Percentiles rank a stretch among this genome's conserved stretches.
These are phyloP conservation scores for Ogataea philodendri DNA, from an alignment of 805 yeast species.

Conservation along the genomic window DNA sequence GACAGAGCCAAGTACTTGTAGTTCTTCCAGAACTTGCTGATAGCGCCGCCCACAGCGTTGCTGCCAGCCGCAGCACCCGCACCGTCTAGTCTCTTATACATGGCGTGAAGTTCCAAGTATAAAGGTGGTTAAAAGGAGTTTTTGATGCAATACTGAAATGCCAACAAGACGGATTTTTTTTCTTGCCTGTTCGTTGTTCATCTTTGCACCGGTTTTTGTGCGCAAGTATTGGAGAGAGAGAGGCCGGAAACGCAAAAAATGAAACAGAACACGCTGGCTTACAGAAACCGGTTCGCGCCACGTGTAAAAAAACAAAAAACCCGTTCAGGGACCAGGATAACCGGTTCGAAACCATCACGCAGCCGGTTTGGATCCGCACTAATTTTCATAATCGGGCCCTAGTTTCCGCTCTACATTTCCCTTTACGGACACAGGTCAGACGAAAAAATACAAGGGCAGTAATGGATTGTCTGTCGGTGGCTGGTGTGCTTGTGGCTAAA, in stretches of 20 bases:
- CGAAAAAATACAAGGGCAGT: no score
- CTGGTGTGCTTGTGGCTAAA: background rate
- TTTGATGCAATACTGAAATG: background rate
- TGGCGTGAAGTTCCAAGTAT: constrained; percentile 2
- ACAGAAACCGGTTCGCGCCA: background rate
- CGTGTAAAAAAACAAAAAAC: no score
- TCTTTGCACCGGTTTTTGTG: constrained; percentile 6
- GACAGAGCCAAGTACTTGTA: constrained; percentile 25
- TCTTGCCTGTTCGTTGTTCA: constrained; percentile 11
- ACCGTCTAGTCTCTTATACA: constrained; percentile 22
- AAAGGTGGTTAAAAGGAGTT: background rate
- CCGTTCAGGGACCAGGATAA: no score
- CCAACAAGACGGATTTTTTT: constrained; percentile 4
- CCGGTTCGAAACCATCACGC: no score
- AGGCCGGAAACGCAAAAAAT: constrained; percentile 5
- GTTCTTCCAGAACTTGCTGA: constrained; percentile 21
- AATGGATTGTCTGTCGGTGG: constrained; percentile 4
- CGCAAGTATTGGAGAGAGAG: background rate
- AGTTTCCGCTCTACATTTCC: no score
- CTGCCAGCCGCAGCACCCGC: constrained; percentile 14
- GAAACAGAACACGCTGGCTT: constrained; percentile 7
- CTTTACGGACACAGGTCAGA: no score
- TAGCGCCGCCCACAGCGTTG: constrained; percentile 6
- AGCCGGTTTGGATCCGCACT: no score
- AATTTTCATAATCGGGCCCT: no score